Conservation (phyloP, 768 basidiomycete genomes). For the Naganishia randhawae region DNA sequence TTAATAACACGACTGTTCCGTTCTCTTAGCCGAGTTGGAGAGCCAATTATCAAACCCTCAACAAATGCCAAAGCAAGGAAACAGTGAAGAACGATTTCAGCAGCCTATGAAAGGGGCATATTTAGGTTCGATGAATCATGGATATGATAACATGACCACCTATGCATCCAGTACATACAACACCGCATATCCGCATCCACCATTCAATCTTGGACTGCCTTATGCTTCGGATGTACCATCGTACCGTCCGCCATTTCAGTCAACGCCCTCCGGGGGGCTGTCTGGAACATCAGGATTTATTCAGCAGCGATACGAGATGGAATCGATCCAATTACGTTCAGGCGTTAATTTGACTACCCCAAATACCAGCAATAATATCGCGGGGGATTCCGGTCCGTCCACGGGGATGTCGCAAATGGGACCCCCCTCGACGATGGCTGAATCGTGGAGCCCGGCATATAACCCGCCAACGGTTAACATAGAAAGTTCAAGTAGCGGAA, state of each 20-base stretch:
- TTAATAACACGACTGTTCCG: not conserved
- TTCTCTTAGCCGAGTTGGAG: not conserved
- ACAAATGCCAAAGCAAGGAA: not conserved
- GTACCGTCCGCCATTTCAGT: constrained; percentile 1
- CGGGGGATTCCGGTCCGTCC: not conserved
- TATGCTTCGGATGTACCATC: not conserved
- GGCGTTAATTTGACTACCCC: constrained; percentile 8
- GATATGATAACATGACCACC: constrained; percentile 1
- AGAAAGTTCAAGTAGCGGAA: not conserved
- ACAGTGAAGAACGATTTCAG: not conserved
- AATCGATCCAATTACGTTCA: not conserved
- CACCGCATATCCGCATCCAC: constrained; percentile 15
- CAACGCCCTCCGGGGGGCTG: not conserved
- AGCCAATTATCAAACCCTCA: constrained; percentile 11
- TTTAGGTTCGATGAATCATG: not conserved
- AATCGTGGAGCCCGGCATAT: not conserved
- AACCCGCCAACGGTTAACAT: not conserved
- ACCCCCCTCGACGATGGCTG: not conserved
- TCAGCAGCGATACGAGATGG: constrained; percentile 6
- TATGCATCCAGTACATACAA: constrained; percentile 3
- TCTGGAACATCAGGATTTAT: not conserved
- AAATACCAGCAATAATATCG: not conserved
- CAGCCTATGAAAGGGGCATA: not conserved
- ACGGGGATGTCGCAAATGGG: not conserved
- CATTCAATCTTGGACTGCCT: constrained; percentile 8